Conservation (phyloP, 495 filamentous ascomycete genomes). For the Podospora tetraspora region DNA sequence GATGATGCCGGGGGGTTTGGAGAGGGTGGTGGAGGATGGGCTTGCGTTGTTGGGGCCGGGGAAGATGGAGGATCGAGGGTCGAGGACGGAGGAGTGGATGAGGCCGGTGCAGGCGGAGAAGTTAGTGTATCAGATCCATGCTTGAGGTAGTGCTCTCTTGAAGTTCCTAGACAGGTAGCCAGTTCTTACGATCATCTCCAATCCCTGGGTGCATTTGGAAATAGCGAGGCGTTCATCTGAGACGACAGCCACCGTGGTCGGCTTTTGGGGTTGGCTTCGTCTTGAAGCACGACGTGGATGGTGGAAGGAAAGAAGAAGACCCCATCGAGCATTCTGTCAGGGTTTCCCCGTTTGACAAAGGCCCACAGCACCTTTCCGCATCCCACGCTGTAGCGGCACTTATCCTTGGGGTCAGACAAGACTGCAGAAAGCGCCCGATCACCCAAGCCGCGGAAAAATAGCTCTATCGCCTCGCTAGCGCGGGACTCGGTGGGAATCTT, state of each 20-base stretch:
- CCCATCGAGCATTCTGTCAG: too few species aligned
- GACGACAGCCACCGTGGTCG: not conserved
- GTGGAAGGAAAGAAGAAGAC: too few species aligned
- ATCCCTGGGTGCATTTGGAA: not conserved
- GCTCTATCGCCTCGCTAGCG: not conserved
- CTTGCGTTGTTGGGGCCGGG: slow-evolving; percentile 32
- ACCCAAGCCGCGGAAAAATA: not conserved
- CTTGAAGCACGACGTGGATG: not conserved
- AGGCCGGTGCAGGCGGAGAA: slow-evolving; percentile 22
- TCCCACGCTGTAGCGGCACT: not conserved
- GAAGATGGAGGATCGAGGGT: slow-evolving; percentile 14
- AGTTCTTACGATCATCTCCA: not conserved
- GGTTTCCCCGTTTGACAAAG: not conserved
- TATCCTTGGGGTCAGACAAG: not conserved
- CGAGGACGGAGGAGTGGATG: slow-evolving; percentile 36
- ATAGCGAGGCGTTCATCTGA: not conserved
- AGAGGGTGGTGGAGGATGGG: slow-evolving; percentile 33
- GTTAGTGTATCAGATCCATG: slow-evolving; percentile 9
- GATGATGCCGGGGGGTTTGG: slow-evolving; percentile 39
- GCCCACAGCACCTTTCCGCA: not conserved
- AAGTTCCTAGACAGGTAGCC: not conserved
- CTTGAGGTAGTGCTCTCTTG: not conserved
- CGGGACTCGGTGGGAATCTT: not conserved
- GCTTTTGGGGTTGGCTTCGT: not conserved
- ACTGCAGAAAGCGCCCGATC: not conserved